Evolutionary conservation across 805 yeast species (phyloP).

Genomic region (Ogataea degrootiae): DNA sequence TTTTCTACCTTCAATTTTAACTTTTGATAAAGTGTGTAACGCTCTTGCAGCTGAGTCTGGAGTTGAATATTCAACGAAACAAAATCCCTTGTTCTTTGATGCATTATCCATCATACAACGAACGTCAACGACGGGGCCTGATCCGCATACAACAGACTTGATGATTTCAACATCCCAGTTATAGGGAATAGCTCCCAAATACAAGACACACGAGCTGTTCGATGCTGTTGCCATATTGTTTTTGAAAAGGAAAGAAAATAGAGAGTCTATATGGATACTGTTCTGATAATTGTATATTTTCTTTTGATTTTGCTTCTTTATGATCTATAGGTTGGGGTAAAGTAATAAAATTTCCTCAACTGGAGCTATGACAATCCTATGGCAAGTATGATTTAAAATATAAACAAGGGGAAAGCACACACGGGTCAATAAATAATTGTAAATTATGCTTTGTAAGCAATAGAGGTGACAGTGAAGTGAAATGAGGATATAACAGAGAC

Average conservation of each 20-base stretch:
- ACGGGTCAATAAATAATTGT: no score
- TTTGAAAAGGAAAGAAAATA: not conserved
- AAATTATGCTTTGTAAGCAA: no score
- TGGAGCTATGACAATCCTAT: no score
- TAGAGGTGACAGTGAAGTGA: no score
- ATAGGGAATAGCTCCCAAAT: conserved; percentile 60
- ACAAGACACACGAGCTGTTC: conserved; percentile 43
- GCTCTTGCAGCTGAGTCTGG: conserved; percentile 53
- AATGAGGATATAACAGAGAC: no score
- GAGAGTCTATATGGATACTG: not conserved
- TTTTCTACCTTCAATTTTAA: conserved; percentile 42
- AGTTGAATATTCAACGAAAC: conserved; percentile 54
- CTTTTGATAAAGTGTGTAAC: conserved; percentile 36
- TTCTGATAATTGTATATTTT: no score
- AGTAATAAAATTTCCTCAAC: no score
- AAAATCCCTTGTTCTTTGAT: conserved; percentile 61
- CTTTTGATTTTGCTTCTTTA: no score
- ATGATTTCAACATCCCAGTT: conserved; percentile 67
- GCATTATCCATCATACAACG: conserved; percentile 56
- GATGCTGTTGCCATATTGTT: conserved; percentile 10
- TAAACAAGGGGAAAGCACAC: no score
- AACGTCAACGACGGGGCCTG: conserved; percentile 67
- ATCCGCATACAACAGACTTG: conserved; percentile 63
- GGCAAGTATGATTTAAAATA: no score
- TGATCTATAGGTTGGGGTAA: no score